phyloP scores from a whole-genome alignment of 257 asterid species.

The Cordia subcordata region DNA sequence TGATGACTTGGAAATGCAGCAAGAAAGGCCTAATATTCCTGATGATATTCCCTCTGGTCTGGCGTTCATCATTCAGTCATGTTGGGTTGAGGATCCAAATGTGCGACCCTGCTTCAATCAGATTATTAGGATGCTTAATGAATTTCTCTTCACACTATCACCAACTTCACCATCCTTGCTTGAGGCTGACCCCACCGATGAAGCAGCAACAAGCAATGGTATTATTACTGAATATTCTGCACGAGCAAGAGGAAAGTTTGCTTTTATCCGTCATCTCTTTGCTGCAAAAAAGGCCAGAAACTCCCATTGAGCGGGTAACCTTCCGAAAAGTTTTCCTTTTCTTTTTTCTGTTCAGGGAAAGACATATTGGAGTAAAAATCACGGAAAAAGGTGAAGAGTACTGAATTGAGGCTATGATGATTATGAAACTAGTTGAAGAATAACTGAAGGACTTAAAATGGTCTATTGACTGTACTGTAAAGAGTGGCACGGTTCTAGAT shows the following conservation, averaged over 20 bases:
- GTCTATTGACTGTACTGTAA: too few species aligned
- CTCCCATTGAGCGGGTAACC: slow-evolving; percentile 26
- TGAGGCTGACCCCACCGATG: slow-evolving; percentile 33
- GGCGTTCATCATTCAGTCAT: slow-evolving; percentile 71
- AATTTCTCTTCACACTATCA: slow-evolving; percentile 50
- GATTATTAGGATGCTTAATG: slow-evolving; percentile 84
- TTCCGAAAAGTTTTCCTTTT: too few species aligned
- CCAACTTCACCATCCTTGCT: slow-evolving; percentile 40
- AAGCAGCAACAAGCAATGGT: slow-evolving; percentile 44
- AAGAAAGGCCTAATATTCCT: slow-evolving; percentile 80
- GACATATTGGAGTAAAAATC: background rate
- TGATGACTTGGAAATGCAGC: slow-evolving; percentile 48
- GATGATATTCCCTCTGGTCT: slow-evolving; percentile 65
- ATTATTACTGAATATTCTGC: slow-evolving; percentile 61
- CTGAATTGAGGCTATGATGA: slow-evolving; percentile 7
- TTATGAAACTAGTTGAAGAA: too few species aligned
- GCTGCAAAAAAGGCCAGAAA: slow-evolving; percentile 81
- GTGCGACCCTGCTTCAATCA: slow-evolving; percentile 90
- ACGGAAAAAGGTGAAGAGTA: slow-evolving; percentile 10
- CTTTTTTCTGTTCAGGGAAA: background rate
- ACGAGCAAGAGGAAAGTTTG: slow-evolving; percentile 81
- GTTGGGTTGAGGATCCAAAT: slow-evolving; percentile 99
- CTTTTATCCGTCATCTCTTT: slow-evolving; percentile 83
- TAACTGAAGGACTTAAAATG: too few species aligned
- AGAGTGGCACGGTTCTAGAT: too few species aligned